These are phyloP conservation scores for Russula sp. DNA, from an alignment of 768 basidiomycete genomes.

Conservation along the genomic window DNA sequence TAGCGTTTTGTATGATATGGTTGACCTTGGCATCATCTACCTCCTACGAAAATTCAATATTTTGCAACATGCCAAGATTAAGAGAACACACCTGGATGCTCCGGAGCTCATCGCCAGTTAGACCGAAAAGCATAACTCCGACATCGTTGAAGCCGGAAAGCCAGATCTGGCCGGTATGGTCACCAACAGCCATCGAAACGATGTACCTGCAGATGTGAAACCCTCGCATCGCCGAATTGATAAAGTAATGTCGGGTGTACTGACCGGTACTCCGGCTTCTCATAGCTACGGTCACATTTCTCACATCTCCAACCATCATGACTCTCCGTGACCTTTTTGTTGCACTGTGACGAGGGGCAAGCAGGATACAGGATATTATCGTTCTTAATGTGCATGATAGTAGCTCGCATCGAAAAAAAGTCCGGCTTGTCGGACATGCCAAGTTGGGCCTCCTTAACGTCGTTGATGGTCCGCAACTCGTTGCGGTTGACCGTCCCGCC, in stretches of 20 bases:
- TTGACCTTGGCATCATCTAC: conserved; percentile 54
- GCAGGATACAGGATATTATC: conserved; percentile 86
- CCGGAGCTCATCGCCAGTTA: conserved; percentile 70
- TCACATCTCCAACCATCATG: conserved; percentile 86
- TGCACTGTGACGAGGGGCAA: conserved; percentile 73
- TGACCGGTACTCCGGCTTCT: conserved; percentile 75
- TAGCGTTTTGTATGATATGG: conserved; percentile 53
- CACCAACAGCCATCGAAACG: conserved; percentile 81
- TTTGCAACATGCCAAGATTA: background rate
- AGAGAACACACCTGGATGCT: conserved; percentile 51
- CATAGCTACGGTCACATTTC: conserved; percentile 73
- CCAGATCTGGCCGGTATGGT: conserved; percentile 87
- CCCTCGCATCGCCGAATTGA: conserved; percentile 8
- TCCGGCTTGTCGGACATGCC: conserved; percentile 74
- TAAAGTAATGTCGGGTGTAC: conserved; percentile 25
- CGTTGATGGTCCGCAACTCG: conserved; percentile 65
- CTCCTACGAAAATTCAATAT: conserved; percentile 37
- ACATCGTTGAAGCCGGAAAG: conserved; percentile 94
- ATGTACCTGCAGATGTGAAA: conserved; percentile 51
- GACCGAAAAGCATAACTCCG: conserved; percentile 69
- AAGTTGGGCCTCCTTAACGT: conserved; percentile 72
- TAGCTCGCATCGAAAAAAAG: conserved; percentile 75
- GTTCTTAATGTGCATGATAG: conserved; percentile 79
- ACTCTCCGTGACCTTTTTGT: conserved; percentile 79
- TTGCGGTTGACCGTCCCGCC: conserved; percentile 53